phyloP scores from a whole-genome alignment of 805 yeast species.

The Grigorovia humatica region DNA sequence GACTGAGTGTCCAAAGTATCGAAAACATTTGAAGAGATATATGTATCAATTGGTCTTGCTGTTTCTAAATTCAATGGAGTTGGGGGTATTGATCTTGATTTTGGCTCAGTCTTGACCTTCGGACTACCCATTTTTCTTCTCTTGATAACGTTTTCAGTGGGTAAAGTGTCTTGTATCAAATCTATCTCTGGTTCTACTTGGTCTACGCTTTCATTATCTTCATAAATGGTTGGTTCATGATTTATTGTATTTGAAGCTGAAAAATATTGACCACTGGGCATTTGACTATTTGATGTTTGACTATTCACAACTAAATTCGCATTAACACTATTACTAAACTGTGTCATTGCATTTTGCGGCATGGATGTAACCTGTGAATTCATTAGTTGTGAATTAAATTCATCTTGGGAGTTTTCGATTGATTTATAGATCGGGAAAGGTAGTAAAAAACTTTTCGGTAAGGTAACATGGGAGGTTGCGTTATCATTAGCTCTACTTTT shows the following conservation, averaged over 20 bases:
- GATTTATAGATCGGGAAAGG: constrained; percentile 1
- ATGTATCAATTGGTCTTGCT: not conserved
- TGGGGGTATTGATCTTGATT: not conserved
- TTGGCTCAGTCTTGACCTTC: too few species aligned
- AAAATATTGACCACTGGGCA: not conserved
- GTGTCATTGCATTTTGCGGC: not conserved
- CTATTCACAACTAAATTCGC: not conserved
- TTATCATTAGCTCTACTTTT: not conserved
- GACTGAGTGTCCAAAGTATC: not conserved
- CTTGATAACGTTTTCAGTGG: not conserved
- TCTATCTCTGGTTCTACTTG: not conserved
- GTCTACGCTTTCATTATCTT: not conserved
- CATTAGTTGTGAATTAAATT: constrained; percentile 12
- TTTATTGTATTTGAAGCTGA: not conserved
- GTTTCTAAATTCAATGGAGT: not conserved
- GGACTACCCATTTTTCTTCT: not conserved
- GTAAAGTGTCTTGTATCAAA: not conserved
- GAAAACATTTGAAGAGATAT: not conserved
- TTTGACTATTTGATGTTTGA: not conserved
- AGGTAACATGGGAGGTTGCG: too few species aligned
- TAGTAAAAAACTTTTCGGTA: constrained; percentile 7
- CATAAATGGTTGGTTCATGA: not conserved
- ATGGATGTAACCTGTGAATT: constrained; percentile 1
- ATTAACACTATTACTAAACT: not conserved
- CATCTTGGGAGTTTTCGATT: constrained; percentile 6